Evolutionary conservation across 169 alveolate genomes (phyloP).

Genomic region (Plasmodium billcollinsi): DNA sequence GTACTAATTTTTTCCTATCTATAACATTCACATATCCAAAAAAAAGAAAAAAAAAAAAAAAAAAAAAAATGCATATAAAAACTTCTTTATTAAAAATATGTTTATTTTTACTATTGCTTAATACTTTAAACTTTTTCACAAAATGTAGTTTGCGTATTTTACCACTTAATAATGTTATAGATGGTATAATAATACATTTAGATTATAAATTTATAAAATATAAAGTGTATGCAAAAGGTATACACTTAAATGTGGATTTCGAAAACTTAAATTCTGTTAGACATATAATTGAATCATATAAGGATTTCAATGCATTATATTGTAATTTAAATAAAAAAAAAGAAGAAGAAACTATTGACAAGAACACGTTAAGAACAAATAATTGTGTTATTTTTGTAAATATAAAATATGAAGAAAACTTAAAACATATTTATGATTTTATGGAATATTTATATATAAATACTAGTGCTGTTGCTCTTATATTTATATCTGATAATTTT

Average conservation of each 20-base stretch:
- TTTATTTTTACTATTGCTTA: background rate
- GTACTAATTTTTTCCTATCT: no score
- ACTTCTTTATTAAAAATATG: background rate
- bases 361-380: slow-evolving; percentile 22
- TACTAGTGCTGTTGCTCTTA: slow-evolving; percentile 57
- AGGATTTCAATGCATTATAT: slow-evolving; percentile 6
- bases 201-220: slow-evolving; percentile 38
- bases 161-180: slow-evolving; percentile 19
- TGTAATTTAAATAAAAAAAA: slow-evolving; percentile 55
- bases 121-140: background rate
- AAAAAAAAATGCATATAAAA: slow-evolving; percentile 4
- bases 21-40: no score
- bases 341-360: slow-evolving; percentile 8
- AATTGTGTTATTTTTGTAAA: slow-evolving; percentile 51
- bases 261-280: slow-evolving; percentile 18
- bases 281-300: slow-evolving; percentile 16
- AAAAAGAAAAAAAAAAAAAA: background rate
- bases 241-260: slow-evolving; percentile 32
- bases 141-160: slow-evolving; percentile 21
- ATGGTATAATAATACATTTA: slow-evolving; percentile 39
- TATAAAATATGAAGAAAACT: slow-evolving; percentile 42
- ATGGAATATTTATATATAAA: slow-evolving; percentile 52
- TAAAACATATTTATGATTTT: slow-evolving; percentile 34
- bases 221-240: slow-evolving; percentile 50
- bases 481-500: slow-evolving; percentile 57